Evolutionary conservation across 2,329 filamentous ascomycete genomes (phyloP).

Genomic region (Ophiostoma sp.): DNA sequence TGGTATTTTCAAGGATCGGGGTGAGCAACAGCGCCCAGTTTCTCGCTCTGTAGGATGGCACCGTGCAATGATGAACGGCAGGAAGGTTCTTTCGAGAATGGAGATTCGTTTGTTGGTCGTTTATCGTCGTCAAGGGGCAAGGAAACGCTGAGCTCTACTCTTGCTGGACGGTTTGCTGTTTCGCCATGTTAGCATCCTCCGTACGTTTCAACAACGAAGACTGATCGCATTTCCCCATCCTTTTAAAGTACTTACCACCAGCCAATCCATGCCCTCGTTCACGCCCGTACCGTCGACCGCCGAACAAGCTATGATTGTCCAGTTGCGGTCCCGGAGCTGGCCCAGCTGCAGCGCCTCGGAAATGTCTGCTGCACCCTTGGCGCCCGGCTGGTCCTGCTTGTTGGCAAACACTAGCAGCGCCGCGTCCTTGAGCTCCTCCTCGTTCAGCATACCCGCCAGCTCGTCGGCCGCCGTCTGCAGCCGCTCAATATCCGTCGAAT

Average conservation of each 20-base stretch:
- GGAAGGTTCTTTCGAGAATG: background rate
- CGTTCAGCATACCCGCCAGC: constrained; percentile 90
- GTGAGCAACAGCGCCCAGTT: background rate
- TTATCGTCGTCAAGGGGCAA: constrained; percentile 2
- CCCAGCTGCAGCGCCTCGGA: constrained; percentile 88
- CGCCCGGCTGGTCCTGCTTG: constrained; percentile 97
- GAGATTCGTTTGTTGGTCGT: constrained; percentile 5
- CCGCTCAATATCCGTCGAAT: constrained; percentile 95
- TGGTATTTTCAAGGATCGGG: background rate
- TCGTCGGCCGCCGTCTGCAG: constrained; percentile 91
- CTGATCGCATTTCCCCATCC: too few relatives aligned
- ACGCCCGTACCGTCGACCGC: constrained; percentile 94
- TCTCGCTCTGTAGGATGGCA: background rate
- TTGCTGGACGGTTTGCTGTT: constrained; percentile 45
- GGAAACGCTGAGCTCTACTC: constrained; percentile 39
- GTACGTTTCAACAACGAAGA: background rate
- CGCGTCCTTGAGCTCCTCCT: constrained; percentile 93
- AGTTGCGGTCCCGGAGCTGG: constrained; percentile 93
- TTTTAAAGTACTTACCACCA: constrained; percentile 66
- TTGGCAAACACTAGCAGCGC: constrained; percentile 94
- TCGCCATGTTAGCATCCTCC: background rate
- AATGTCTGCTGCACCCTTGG: constrained; percentile 94
- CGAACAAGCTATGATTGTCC: constrained; percentile 98
- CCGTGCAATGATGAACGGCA: background rate
- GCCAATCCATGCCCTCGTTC: constrained; percentile 98